Base-by-base conservation (phyloP, 768 basidiomycete genomes). In the Grammothele lineata region DNA sequence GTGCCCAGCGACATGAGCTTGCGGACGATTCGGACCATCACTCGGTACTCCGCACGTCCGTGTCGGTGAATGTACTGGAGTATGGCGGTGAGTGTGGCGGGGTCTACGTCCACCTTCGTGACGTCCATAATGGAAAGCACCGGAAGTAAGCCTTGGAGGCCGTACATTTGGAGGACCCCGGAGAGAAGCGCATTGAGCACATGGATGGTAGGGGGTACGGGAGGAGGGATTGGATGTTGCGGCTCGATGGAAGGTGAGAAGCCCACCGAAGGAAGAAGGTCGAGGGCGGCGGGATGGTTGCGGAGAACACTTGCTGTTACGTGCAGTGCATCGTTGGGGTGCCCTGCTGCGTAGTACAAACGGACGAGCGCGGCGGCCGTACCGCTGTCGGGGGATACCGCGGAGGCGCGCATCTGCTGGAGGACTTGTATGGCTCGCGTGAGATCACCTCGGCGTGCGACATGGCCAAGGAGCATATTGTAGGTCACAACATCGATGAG, bases 171-270 rank as follows among this genome's bases (percentile, higher is more conserved):
- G 45, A 87, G 60, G 18, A 78, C 50, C 32, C 78, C 77, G 40
- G 67, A 66, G 11, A 88, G 65, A 17, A 85, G 63, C 17, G 79
- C 71, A 59, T 91, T 88, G 67, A 86, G 78, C 22, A 86, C 56
- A 25, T 63, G 54, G 43, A 66, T 64, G 21, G 70, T 67, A 19
- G 68, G 55, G 14, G 50, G 43, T 23, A 52, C 37, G 51, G 50
- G 19, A 17, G 43, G 51, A 35, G 51, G 47, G 5, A 55, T 50
- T 21, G 45, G 47, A 38, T 52, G 43, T 19, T 62, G 37, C 38
- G 69, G 69, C 24, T 42, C 33, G 7, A 25, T 41, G 3, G 46
- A 22, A 9, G 21, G 19, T 4, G 32, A 18, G 26, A 36, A 66
- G 40, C 34, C 52, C 37, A 68, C 23, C 44, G 30, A 40, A 21